Conservation (phyloP, 176 grass and related monocot species). For the Cocos nucifera region DNA sequence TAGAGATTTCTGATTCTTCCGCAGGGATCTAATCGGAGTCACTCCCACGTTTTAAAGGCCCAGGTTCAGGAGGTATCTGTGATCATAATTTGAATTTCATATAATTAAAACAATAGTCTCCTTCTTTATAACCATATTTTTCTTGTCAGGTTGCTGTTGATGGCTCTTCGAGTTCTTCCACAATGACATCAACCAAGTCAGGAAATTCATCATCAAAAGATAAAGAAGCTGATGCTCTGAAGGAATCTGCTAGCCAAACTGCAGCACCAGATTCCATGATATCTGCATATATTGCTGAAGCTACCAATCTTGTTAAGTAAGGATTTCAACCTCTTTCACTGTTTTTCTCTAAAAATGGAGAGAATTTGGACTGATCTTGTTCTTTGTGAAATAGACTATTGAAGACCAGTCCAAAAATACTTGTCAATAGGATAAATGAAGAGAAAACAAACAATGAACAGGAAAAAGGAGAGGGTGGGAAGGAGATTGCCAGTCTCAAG, state of each 20-base stretch:
- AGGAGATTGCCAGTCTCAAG: background rate
- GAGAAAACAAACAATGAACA: too few species aligned
- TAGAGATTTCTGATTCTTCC: slow-evolving; percentile 8
- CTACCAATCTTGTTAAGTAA: slow-evolving; percentile 37
- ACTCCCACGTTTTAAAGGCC: slow-evolving; percentile 28
- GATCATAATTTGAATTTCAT: slow-evolving; percentile 8
- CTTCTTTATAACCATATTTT: slow-evolving; percentile 1
- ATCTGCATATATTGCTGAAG: slow-evolving; percentile 40
- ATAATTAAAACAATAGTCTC: background rate
- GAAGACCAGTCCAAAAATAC: too few species aligned
- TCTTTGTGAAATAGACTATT: too few species aligned
- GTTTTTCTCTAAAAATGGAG: too few species aligned
- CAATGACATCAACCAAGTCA: slow-evolving; percentile 9
- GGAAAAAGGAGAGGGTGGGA: background rate
- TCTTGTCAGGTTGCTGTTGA: slow-evolving; percentile 30
- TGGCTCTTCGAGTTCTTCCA: slow-evolving; percentile 22
- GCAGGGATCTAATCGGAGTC: slow-evolving; percentile 17
- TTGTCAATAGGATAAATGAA: too few species aligned
- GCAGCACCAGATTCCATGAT: slow-evolving; percentile 22
- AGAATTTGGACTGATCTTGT: too few species aligned
- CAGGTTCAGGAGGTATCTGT: slow-evolving; percentile 23
- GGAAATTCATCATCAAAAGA: slow-evolving; percentile 13
- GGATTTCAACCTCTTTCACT: background rate
- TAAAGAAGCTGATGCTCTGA: slow-evolving; percentile 1
- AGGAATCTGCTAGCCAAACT: slow-evolving; percentile 15